Percentiles rank a stretch among this genome's conserved stretches.
These are phyloP conservation scores for Abrus precatorius DNA, from an alignment of 306 rosid genomes.

Conservation along the genomic window DNA sequence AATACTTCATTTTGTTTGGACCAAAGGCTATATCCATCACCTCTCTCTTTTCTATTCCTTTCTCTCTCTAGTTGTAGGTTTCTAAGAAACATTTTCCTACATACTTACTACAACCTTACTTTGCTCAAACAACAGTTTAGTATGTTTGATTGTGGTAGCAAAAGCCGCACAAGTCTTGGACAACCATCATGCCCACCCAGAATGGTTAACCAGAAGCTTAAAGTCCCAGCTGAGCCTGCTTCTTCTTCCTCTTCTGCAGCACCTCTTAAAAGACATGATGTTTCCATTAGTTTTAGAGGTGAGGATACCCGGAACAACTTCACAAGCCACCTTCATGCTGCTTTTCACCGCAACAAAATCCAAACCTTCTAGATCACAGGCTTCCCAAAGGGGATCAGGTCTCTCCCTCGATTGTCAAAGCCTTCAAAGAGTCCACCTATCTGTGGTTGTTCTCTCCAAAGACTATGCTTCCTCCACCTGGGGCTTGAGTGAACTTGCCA, in stretches of 20 bases:
- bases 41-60: too few relatives aligned
- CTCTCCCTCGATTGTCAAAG: slow-evolving; percentile 19
- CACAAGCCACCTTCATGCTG: slow-evolving; percentile 41
- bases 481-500: slow-evolving; percentile 36
- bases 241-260: neutral
- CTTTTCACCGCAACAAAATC: slow-evolving; percentile 7
- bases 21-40: too few relatives aligned
- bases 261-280: slow-evolving; percentile 28
- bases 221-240: neutral
- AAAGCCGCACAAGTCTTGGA: slow-evolving; percentile 13
- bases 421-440: slow-evolving; percentile 28
- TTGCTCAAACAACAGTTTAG: neutral
- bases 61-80: too few relatives aligned
- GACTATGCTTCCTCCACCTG: slow-evolving; percentile 40
- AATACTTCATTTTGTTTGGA: too few relatives aligned
- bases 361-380: slow-evolving; percentile 39
- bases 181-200: slow-evolving; percentile 36
- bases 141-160: neutral
- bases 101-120: neutral
- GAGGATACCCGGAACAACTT: slow-evolving; percentile 38
- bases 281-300: slow-evolving; percentile 43
- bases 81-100: too few relatives aligned
- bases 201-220: neutral
- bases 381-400: slow-evolving; percentile 34
- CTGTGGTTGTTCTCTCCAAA: slow-evolving; percentile 39